Base-by-base conservation (phyloP, 2,329 filamentous ascomycete species). In the Sporothrix dimorphospora region DNA sequence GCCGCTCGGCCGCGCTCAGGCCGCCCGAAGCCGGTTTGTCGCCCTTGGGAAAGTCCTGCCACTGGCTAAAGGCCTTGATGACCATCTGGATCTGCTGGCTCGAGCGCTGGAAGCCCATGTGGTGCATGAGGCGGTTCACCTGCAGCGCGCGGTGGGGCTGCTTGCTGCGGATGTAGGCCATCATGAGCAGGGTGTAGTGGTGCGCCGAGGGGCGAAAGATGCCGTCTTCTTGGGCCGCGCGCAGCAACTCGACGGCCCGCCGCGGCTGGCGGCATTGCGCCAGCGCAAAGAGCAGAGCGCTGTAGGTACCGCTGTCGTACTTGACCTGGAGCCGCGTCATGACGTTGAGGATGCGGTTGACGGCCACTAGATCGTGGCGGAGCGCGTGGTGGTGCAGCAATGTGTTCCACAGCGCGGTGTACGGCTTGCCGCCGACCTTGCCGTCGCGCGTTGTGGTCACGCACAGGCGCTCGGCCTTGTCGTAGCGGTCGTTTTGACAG, bases 341-440 rank as follows among this genome's bases (percentile, higher is more conserved):
- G 47, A 77, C 73, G 47, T 81, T 79, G 27, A 89, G 80, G 7
- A 88, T 72, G 4, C 80, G 81, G 76, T 88, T 85, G 70, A 87
- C 82, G 65, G 81, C 81, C n/a, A 78, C 78, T 7, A 89, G 79
- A 69, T 85, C 83, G 71, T 91, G 87, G 7, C 87, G 85, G 71
- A 88, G 82, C 7, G 92, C 92, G 79, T 94, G 87, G 73, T 91
- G 88, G 71, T 87, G 85, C 4, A 98, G 83, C 42, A 98, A 81
- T 70, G 89, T 85, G 78, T 98, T 97, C 92, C 93, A 98, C 78
- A 94, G 88, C 42, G 85, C 83, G 1, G 90, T 90, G 27, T 86
- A 82, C 19, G 70, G 72, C 49, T 30, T 51, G 38, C 68, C 81
- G 1, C 85, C 82, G 1, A 88, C 85, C 21, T 84, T 78, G 9